These are phyloP conservation scores for Corynespora cassiicola DNA, from an alignment of 2,329 filamentous ascomycete genomes.

Conservation along the genomic window DNA sequence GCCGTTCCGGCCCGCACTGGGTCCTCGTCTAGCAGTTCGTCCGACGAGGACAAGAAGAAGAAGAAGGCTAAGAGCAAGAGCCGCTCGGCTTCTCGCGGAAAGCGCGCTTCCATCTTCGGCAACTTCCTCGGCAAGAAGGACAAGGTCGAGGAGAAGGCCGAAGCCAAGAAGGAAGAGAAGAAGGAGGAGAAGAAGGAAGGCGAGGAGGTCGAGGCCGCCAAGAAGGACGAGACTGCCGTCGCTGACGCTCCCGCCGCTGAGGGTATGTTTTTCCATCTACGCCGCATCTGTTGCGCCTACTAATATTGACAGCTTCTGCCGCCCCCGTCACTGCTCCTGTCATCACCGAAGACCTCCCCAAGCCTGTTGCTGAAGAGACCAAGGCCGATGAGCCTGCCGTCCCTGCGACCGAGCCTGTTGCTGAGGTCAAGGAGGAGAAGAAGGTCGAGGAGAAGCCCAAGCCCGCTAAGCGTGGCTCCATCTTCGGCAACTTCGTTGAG, in stretches of 20 bases:
- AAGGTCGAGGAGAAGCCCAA: slow-evolving; percentile 60
- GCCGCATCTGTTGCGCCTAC: neutral
- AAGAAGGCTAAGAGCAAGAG: slow-evolving; percentile 62
- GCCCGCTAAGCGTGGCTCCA: slow-evolving; percentile 81
- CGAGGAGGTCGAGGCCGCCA: slow-evolving; percentile 47
- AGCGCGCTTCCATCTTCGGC: slow-evolving; percentile 65
- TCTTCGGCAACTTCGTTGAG: slow-evolving; percentile 79
- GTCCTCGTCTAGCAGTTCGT: slow-evolving; percentile 47
- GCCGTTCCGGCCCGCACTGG: slow-evolving; percentile 43
- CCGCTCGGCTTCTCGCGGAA: slow-evolving; percentile 65
- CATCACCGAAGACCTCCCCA: slow-evolving; percentile 36
- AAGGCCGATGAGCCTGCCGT: slow-evolving; percentile 55
- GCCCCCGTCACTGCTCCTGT: slow-evolving; percentile 41
- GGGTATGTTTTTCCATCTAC: slow-evolving; percentile 26
- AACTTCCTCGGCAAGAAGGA: slow-evolving; percentile 68
- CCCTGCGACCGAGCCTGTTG: slow-evolving; percentile 30
- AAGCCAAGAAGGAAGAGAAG: slow-evolving; percentile 51
- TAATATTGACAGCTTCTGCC: slow-evolving; percentile 23
- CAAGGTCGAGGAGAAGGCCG: slow-evolving; percentile 51
- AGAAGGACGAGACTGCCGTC: slow-evolving; percentile 34
- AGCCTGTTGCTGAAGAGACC: slow-evolving; percentile 37
- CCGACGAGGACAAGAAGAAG: slow-evolving; percentile 56
- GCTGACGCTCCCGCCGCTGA: slow-evolving; percentile 40
- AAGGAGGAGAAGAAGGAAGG: slow-evolving; percentile 42
- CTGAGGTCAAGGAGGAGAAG: slow-evolving; percentile 58